Evolutionary conservation across 2,329 filamentous ascomycete species (phyloP), one percentile per base, ranked within the genome.

Genomic region (Colletotrichum lentis): DNA sequence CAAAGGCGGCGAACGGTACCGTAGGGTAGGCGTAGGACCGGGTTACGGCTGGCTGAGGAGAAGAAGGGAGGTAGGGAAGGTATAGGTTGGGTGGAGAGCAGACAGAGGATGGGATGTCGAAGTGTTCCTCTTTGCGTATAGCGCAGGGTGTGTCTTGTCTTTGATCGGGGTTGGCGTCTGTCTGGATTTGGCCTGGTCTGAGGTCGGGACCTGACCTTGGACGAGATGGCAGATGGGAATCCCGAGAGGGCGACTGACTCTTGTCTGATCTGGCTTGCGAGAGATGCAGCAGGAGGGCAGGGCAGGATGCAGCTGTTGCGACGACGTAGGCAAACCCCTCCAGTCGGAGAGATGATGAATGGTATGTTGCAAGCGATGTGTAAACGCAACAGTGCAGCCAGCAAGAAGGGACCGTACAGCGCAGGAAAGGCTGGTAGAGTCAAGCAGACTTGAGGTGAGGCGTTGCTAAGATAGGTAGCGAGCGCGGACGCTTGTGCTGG

Each of bases 111-210:
- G 61, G 54, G 61, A 64, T 54, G 61, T 68, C 54, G 61, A 64
- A 64, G 27, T 46, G 61, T 59, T 64, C 54, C 61, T 59, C 65
- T 68, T 68, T 59, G 65, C 65, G 65, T 68, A 64, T 64, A 68
- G 61, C 54, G 61, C 62, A 64, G 65, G 61, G 62, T 68, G 61
- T 68, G 62, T 54, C 18, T 62, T 43, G 43, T 65, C 37, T 65
- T 68, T 68, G 62, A 60, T 59, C 43, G 39, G 64, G 64, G 27
- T 62, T 59, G 65, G 62, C 37, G 65, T 68, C 24, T 65, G 55
- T 65, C 65, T 64, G 65, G 22, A 64, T 68, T 53, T 68, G 65
- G 61, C 43, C 47, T 68, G 62, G 62, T 59, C 49, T 65, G 31
- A 56, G 62, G 62, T 52, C 27, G 62, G 49, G 50, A 65, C 65